Conservation (phyloP, 2,329 filamentous ascomycete genomes). For the Paecilomyces niveus region DNA sequence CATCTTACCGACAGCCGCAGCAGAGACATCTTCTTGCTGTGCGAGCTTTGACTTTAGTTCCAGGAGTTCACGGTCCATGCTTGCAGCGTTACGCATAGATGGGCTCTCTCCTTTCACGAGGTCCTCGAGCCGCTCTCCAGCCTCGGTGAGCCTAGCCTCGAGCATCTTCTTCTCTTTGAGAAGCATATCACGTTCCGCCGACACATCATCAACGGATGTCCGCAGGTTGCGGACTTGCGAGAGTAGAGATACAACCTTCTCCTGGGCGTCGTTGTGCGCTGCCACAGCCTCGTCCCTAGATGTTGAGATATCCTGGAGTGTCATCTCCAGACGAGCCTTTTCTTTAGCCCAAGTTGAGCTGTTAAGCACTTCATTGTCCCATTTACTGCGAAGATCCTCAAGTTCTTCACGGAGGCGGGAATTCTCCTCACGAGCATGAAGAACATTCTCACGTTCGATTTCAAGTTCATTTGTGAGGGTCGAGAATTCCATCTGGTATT, state of each 20-base stretch:
- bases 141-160: conserved; percentile 77
- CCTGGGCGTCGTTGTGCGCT: conserved; percentile 90
- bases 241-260: conserved; percentile 82
- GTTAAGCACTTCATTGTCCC: conserved; percentile 97
- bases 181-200: conserved; percentile 76
- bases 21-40: conserved; percentile 86
- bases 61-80: conserved; percentile 79
- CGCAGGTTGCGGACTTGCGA: conserved; percentile 83
- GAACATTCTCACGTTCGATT: conserved; percentile 80
- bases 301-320: conserved; percentile 76
- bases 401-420: conserved; percentile 87
- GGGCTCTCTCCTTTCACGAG: conserved; percentile 79
- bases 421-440: conserved; percentile 79
- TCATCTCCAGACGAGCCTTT: conserved; percentile 84
- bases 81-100: conserved; percentile 80
- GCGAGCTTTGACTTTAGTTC: conserved; percentile 83
- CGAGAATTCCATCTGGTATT: conserved; percentile 90
- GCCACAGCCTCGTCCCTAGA: conserved; percentile 90
- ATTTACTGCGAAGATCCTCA: conserved; percentile 88
- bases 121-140: conserved; percentile 80
- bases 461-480: conserved; percentile 88
- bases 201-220: conserved; percentile 75
- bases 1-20: conserved; percentile 95
- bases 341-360: conserved; percentile 98
- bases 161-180: conserved; percentile 84